These are phyloP conservation scores for Pueraria montana DNA, from an alignment of 306 rosid species.

Conservation along the genomic window DNA sequence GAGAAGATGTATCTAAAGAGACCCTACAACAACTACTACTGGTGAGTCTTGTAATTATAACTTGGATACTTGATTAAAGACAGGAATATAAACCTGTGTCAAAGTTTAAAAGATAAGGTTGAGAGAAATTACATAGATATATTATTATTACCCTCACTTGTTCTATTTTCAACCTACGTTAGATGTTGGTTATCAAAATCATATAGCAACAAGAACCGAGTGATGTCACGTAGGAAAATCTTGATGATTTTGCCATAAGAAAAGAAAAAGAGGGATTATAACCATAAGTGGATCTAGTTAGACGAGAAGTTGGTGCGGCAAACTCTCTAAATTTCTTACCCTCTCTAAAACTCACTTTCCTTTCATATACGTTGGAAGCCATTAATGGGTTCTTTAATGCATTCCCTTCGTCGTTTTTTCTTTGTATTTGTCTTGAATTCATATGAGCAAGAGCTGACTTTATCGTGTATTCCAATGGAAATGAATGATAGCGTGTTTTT, in stretches of 20 bases:
- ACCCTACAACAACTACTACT: no score
- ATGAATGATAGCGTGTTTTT: background rate
- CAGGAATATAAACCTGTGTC: no score
- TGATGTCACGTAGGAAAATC: constrained; percentile 33
- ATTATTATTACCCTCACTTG: background rate
- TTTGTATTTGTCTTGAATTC: constrained; percentile 41
- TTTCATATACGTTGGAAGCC: constrained; percentile 30
- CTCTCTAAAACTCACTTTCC: background rate
- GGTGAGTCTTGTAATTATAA: no score
- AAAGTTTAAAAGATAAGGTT: no score
- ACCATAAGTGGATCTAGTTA: constrained; percentile 48
- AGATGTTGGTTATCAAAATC: constrained; percentile 30
- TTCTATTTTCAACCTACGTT: constrained; percentile 27
- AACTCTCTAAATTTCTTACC: constrained; percentile 54
- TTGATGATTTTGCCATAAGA: constrained; percentile 37
- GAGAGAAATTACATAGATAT: background rate
- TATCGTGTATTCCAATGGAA: background rate
- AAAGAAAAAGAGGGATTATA: constrained; percentile 50
- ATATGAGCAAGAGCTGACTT: constrained; percentile 3
- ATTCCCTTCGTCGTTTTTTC: constrained; percentile 51
- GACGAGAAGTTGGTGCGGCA: constrained; percentile 58
- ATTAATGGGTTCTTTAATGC: constrained; percentile 51
- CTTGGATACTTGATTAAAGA: no score
- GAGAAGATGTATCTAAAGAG: no score
- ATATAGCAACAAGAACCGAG: constrained; percentile 3